Conservation (phyloP, 306 rosid species). For the Calophaca sinica region DNA sequence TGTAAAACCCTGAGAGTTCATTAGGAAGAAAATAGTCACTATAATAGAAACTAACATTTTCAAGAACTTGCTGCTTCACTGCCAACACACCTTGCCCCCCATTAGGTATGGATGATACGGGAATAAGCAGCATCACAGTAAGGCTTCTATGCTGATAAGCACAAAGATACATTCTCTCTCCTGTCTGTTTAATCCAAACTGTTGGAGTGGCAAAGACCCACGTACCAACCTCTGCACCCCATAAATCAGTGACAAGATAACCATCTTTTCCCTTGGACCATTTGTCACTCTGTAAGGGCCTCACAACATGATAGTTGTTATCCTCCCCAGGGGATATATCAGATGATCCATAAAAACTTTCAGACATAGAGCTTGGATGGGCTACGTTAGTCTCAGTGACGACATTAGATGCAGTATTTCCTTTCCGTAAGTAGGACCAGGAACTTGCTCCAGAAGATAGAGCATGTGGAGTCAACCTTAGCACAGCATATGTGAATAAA, state of each 20-base stretch:
- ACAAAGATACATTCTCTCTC: conserved; percentile 88
- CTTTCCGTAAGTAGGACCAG: conserved; percentile 92
- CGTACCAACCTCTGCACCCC: conserved; percentile 84
- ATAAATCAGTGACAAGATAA: conserved; percentile 89
- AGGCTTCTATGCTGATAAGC: conserved; percentile 87
- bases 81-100: conserved; percentile 84
- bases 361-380: conserved; percentile 61
- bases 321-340: conserved; percentile 54
- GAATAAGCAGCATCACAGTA: conserved; percentile 79
- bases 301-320: conserved; percentile 60
- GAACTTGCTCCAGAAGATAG: conserved; percentile 83
- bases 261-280: conserved; percentile 97
- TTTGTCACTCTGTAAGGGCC: conserved; percentile 80
- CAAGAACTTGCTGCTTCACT: conserved; percentile 81
- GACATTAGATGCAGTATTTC: conserved; percentile 60
- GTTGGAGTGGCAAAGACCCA: conserved; percentile 73
- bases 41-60: conserved; percentile 71
- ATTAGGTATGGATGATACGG: conserved; percentile 70
- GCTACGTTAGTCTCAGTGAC: conserved; percentile 58
- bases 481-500: conserved; percentile 90
- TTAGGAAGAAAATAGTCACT: conserved; percentile 30
- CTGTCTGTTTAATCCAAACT: conserved; percentile 73
- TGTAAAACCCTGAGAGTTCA: not conserved
- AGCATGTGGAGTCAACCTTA: conserved; percentile 87
- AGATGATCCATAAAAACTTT: conserved; percentile 61